Percentiles rank a stretch among this genome's conserved stretches.
These are phyloP conservation scores for Protomyces pachydermus DNA, from an alignment of 1,139 yeast species.

Conservation along the genomic window DNA sequence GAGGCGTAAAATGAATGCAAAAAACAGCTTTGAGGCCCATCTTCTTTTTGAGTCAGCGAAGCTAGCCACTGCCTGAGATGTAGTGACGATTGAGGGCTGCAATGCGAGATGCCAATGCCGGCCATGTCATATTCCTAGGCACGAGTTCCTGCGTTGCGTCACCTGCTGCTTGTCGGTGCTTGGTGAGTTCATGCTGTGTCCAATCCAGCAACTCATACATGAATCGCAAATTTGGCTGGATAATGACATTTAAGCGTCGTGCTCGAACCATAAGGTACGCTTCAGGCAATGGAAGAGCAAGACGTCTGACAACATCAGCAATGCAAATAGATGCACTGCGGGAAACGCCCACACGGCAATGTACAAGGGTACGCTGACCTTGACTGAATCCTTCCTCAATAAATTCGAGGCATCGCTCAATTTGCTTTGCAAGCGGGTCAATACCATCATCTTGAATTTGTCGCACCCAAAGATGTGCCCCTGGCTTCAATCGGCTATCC, in stretches of 20 bases:
- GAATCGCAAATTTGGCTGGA: constrained; percentile 81
- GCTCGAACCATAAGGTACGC: constrained; percentile 80
- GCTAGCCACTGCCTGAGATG: constrained; percentile 3
- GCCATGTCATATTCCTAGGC: constrained; percentile 21
- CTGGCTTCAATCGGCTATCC: background rate
- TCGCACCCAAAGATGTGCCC: constrained; percentile 39
- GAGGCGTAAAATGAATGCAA: too few relatives aligned
- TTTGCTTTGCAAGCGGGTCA: constrained; percentile 44
- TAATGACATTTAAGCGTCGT: constrained; percentile 76
- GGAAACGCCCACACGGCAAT: constrained; percentile 89
- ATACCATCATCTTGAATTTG: constrained; percentile 52
- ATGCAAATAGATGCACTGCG: constrained; percentile 85
- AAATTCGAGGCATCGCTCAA: constrained; percentile 36
- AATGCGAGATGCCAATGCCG: constrained; percentile 6
- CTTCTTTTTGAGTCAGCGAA: background rate
- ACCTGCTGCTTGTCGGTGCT: background rate
- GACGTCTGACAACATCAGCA: constrained; percentile 79
- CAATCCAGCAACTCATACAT: constrained; percentile 79
- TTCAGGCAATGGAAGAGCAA: constrained; percentile 58
- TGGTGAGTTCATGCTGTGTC: constrained; percentile 50
- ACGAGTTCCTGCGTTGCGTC: background rate
- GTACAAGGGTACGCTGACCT: constrained; percentile 59
- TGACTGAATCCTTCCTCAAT: constrained; percentile 43
- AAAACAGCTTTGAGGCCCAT: too few relatives aligned
- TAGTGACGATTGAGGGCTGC: constrained; percentile 17